Evolutionary conservation across 805 yeast species (phyloP).

Genomic region (Yamadazyma olivae): DNA sequence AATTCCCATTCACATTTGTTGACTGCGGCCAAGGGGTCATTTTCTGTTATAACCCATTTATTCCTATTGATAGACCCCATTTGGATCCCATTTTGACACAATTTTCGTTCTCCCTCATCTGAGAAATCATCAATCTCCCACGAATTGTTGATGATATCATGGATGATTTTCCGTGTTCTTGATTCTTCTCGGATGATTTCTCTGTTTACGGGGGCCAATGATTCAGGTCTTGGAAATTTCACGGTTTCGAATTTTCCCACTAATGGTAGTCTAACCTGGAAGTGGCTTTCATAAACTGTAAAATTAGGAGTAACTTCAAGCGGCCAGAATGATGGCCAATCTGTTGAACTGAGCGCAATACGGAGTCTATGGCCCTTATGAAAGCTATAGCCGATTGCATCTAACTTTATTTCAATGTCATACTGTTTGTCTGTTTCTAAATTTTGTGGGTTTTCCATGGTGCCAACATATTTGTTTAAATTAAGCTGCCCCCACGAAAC

Average conservation of each 20-base stretch:
- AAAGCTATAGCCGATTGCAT: slow-evolving; percentile 37
- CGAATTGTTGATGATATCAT: slow-evolving; percentile 29
- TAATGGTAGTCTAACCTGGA: slow-evolving; percentile 14
- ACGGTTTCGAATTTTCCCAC: background rate
- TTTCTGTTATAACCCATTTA: slow-evolving; percentile 31
- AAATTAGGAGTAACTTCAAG: slow-evolving; percentile 37
- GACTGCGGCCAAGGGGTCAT: slow-evolving; percentile 38
- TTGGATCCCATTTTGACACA: slow-evolving; percentile 33
- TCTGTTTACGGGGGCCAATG: slow-evolving; percentile 23
- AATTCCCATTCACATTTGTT: slow-evolving; percentile 39
- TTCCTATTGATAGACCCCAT: slow-evolving; percentile 40
- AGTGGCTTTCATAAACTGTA: slow-evolving; percentile 26
- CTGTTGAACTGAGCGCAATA: slow-evolving; percentile 41
- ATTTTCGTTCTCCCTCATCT: slow-evolving; percentile 31
- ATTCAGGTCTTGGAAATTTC: slow-evolving; percentile 30
- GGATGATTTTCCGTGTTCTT: slow-evolving; percentile 19
- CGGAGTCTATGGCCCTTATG: slow-evolving; percentile 36
- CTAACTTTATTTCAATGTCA: slow-evolving; percentile 31
- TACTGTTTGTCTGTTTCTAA: slow-evolving; percentile 29
- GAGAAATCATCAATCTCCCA: slow-evolving; percentile 32
- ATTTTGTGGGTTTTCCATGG: slow-evolving; percentile 39
- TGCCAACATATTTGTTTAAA: slow-evolving; percentile 34
- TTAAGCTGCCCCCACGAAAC: slow-evolving; percentile 48
- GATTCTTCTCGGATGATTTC: slow-evolving; percentile 20
- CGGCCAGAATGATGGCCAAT: slow-evolving; percentile 51